Conservation (phyloP, 148 eudicot genomes). For the Chenopodium album region DNA sequence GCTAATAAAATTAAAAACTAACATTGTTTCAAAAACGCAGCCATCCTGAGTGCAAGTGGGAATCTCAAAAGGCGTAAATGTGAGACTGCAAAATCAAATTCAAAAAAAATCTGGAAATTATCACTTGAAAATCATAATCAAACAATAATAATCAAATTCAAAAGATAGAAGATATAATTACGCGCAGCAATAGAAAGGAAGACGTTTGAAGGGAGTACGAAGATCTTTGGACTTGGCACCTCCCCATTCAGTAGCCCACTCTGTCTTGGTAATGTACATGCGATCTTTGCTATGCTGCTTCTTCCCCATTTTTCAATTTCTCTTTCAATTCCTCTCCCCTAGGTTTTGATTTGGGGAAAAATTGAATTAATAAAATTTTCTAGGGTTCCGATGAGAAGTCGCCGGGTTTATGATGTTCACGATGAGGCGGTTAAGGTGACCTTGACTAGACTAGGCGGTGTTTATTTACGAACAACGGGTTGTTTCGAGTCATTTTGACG, state of each 20-base stretch:
- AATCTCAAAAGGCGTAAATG: slow-evolving; percentile 88
- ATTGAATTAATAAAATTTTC: not conserved
- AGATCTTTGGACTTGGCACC: slow-evolving; percentile 81
- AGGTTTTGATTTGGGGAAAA: no score
- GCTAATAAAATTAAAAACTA: slow-evolving; percentile 10
- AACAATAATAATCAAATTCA: not conserved
- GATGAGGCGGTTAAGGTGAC: no score
- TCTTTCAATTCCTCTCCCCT: no score
- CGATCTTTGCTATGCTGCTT: slow-evolving; percentile 98
- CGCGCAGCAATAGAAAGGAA: slow-evolving; percentile 99
- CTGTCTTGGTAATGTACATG: slow-evolving; percentile 88
- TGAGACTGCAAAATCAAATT: slow-evolving; percentile 49
- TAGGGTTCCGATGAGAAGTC: slow-evolving; percentile 23
- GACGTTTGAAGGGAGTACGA: slow-evolving; percentile 83
- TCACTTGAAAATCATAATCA: not conserved
- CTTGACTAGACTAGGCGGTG: no score
- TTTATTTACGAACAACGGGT: no score
- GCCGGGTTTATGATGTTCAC: not conserved
- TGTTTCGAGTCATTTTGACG: no score
- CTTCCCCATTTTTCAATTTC: slow-evolving; percentile 69
- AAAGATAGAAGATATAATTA: slow-evolving; percentile 21
- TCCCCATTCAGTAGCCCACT: slow-evolving; percentile 99
- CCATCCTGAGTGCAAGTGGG: slow-evolving; percentile 88
- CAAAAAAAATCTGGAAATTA: not conserved
- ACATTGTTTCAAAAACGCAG: slow-evolving; percentile 81